Evolutionary conservation across 257 asterid genomes (phyloP).

Genomic region (Ehretia macrophylla): DNA sequence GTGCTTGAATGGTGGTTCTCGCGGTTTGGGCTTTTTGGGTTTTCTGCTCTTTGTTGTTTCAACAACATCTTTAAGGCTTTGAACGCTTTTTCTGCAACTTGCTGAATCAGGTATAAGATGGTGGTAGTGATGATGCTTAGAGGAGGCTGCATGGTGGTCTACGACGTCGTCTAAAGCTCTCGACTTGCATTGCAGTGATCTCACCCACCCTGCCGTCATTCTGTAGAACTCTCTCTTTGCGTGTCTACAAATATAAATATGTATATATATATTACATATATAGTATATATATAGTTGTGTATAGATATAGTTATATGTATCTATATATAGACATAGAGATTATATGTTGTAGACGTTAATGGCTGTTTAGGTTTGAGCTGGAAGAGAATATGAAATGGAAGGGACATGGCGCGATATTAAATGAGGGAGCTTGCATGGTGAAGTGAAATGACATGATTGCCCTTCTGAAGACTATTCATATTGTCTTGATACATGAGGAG

Average conservation of each 20-base stretch:
- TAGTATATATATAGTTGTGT: neutral
- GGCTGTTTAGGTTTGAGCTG: neutral
- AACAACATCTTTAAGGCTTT: constrained; percentile 31
- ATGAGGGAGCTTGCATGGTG: constrained; percentile 26
- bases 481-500: constrained; percentile 16
- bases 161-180: constrained; percentile 86
- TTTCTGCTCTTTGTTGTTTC: constrained; percentile 20
- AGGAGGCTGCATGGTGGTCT: constrained; percentile 10
- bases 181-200: constrained; percentile 84
- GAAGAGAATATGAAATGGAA: neutral
- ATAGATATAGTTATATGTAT: too few relatives aligned
- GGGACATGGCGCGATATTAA: constrained; percentile 18
- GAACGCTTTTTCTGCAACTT: constrained; percentile 57
- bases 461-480: constrained; percentile 3
- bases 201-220: constrained; percentile 88
- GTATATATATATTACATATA: neutral
- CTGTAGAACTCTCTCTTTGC: too few relatives aligned
- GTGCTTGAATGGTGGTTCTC: constrained; percentile 13
- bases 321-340: neutral
- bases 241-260: neutral
- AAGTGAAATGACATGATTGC: constrained; percentile 12
- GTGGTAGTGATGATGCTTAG: constrained; percentile 22
- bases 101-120: constrained; percentile 40
- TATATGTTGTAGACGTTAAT: neutral
- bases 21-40: constrained; percentile 23